phyloP scores from a whole-genome alignment of 2,329 filamentous ascomycete genomes.

The Bretziella fagacearum region DNA sequence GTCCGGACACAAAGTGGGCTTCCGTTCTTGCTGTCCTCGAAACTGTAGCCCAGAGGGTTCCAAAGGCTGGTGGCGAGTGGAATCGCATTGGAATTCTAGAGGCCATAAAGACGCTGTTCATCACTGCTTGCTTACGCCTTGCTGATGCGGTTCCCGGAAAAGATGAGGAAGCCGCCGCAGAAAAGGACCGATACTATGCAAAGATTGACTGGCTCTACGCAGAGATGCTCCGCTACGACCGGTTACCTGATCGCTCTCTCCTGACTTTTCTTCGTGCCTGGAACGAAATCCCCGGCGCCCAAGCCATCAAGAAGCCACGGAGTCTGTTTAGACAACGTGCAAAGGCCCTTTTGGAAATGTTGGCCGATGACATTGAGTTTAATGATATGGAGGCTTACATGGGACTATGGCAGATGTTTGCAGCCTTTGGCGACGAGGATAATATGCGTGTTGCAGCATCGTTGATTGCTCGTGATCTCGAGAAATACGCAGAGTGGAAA shows the following conservation, averaged over 20 bases:
- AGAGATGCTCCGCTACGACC: conserved; percentile 1
- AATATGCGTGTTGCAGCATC: not conserved
- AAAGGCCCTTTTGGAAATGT: not conserved
- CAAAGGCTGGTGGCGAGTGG: not conserved
- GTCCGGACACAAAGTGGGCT: conserved; percentile 2
- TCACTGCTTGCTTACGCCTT: not conserved
- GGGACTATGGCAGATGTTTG: not conserved
- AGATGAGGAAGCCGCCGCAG: not conserved
- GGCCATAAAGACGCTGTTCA: not conserved
- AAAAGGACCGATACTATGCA: not conserved
- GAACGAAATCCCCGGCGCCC: not conserved
- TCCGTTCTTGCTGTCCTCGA: not conserved
- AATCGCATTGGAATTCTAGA: not conserved
- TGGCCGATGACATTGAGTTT: conserved; percentile 1
- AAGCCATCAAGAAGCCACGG: not conserved
- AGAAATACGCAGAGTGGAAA: not conserved
- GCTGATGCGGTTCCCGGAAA: not conserved
- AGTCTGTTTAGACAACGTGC: not conserved
- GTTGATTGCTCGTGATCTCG: not conserved
- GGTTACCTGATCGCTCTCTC: not conserved
- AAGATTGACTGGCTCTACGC: not conserved
- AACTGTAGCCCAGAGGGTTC: not conserved
- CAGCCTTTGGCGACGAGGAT: not conserved
- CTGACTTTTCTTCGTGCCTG: not conserved
- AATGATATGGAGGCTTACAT: conserved; percentile 1